Conservation (phyloP, 306 rosid species). For the Pyrus pyrifolia region DNA sequence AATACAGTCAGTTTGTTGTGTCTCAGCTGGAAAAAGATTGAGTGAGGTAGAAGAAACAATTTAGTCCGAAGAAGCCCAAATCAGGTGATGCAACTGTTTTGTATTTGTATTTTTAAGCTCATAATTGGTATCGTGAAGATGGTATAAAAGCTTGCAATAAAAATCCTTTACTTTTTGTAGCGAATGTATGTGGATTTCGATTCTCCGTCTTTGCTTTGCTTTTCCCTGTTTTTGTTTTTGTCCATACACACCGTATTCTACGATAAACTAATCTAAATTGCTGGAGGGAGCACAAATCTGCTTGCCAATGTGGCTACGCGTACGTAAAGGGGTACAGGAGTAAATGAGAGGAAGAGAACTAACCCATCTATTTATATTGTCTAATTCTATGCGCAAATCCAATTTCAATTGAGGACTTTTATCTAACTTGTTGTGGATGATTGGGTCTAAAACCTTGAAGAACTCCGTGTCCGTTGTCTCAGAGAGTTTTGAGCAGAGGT, state of each 20-base stretch:
- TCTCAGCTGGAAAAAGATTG: background rate
- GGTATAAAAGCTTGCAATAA: conserved; percentile 4
- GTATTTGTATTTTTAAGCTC: background rate
- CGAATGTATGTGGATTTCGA: background rate
- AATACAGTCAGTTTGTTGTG: background rate
- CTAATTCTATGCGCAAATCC: background rate
- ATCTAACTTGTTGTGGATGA: conserved; percentile 3
- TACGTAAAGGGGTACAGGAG: background rate
- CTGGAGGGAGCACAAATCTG: background rate
- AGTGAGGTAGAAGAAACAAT: background rate
- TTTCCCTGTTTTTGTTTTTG: background rate
- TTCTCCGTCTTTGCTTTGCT: too few relatives aligned
- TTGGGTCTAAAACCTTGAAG: conserved; percentile 15
- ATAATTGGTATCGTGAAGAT: background rate
- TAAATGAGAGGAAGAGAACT: background rate
- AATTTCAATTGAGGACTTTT: conserved; percentile 17
- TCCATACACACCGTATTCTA: too few relatives aligned
- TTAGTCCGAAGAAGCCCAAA: background rate
- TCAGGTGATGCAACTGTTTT: conserved; percentile 11
- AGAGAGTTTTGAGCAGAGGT: background rate
- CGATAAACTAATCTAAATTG: background rate
- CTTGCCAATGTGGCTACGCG: background rate
- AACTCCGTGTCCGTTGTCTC: conserved; percentile 15
- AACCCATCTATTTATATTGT: background rate
- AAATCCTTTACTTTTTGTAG: background rate